Percentiles rank a stretch among this genome's conserved stretches.
These are phyloP conservation scores for Plasmopara viticola DNA, from an alignment of 352 stramenopile genomes.

Conservation along the genomic window DNA sequence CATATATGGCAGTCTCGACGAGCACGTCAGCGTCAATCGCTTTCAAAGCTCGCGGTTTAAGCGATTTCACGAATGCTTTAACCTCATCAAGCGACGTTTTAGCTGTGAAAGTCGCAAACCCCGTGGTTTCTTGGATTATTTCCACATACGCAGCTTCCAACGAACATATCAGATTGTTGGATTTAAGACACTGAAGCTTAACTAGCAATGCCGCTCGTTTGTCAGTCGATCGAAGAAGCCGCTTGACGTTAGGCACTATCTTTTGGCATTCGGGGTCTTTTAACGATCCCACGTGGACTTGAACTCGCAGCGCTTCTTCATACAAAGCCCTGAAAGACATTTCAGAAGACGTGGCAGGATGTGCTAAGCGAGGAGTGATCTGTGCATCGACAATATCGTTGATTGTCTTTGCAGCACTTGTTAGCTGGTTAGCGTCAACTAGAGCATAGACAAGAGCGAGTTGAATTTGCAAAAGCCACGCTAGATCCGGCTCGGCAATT, in stretches of 20 bases:
- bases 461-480: slow-evolving; percentile 60
- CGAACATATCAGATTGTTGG: slow-evolving; percentile 28
- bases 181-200: slow-evolving; percentile 67
- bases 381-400: slow-evolving; percentile 66
- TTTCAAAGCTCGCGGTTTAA: slow-evolving; percentile 23
- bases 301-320: slow-evolving; percentile 58
- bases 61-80: slow-evolving; percentile 21
- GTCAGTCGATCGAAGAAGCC: slow-evolving; percentile 26
- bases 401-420: slow-evolving; percentile 47
- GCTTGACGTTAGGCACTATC: slow-evolving; percentile 55
- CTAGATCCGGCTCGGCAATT: slow-evolving; percentile 60
- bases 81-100: slow-evolving; percentile 34
- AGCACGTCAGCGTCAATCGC: slow-evolving; percentile 53
- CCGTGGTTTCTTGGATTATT: slow-evolving; percentile 55
- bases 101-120: slow-evolving; percentile 29
- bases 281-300: slow-evolving; percentile 65
- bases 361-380: slow-evolving; percentile 33
- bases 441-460: slow-evolving; percentile 63
- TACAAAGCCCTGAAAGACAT: slow-evolving; percentile 35
- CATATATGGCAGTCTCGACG: slow-evolving; percentile 50
- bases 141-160: slow-evolving; percentile 47
- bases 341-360: slow-evolving; percentile 19
- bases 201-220: slow-evolving; percentile 42
- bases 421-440: slow-evolving; percentile 58
- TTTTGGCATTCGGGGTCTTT: slow-evolving; percentile 78